These are phyloP conservation scores for Yamadazyma triangularis DNA, from an alignment of 1,139 yeast species.

Conservation along the genomic window DNA sequence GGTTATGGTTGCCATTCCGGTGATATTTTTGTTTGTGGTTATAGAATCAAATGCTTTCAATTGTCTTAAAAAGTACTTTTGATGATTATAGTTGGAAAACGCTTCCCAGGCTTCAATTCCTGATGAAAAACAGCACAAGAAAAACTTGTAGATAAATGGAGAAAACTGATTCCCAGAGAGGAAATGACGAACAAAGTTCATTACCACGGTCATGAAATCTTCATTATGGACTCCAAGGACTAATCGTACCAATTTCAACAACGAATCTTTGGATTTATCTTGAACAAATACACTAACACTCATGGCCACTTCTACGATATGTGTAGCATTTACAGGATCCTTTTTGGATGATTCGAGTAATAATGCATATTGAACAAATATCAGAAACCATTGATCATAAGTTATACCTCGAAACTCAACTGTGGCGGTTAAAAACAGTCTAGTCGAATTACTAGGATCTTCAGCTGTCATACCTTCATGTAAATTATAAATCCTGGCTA, in stretches of 20 bases:
- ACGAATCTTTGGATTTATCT: conserved; percentile 49
- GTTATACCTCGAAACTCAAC: conserved; percentile 68
- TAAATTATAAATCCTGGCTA: conserved; percentile 61
- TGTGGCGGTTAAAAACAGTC: conserved; percentile 40
- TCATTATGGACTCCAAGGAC: conserved; percentile 59
- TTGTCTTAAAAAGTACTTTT: conserved; percentile 84
- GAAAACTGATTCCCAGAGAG: conserved; percentile 72
- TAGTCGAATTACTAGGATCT: conserved; percentile 20
- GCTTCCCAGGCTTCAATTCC: conserved; percentile 55
- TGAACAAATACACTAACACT: conserved; percentile 73
- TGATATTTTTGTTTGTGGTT: conserved; percentile 44
- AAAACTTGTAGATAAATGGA: conserved; percentile 61
- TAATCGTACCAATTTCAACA: conserved; percentile 60
- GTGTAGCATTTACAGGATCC: conserved; percentile 59
- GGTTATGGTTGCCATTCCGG: conserved; percentile 76
- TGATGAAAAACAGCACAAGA: conserved; percentile 63
- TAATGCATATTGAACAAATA: conserved; percentile 76
- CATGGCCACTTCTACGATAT: conserved; percentile 69
- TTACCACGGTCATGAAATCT: conserved; percentile 43
- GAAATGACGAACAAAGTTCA: conserved; percentile 55
- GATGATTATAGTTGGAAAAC: conserved; percentile 77
- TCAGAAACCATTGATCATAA: conserved; percentile 78
- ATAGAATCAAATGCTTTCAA: conserved; percentile 82
- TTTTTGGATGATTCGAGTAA: conserved; percentile 59
- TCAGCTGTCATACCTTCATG: conserved; percentile 58